Evolutionary conservation across 345 rosid genomes (phyloP), one percentile per base, ranked within the genome.

Genomic region (Aquilaria yunnanensis): DNA sequence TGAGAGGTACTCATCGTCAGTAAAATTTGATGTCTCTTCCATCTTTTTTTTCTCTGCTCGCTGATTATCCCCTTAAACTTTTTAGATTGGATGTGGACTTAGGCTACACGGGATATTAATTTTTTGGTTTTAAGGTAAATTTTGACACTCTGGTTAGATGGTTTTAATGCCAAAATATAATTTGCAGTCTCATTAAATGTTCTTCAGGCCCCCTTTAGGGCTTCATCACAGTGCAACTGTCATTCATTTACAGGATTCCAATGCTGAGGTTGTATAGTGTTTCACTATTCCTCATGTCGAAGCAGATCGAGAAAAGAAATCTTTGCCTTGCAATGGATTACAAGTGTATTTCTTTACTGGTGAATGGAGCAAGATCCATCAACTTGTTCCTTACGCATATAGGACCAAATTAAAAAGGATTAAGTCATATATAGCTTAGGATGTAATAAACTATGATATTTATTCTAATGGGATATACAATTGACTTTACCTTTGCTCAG

Each of bases 21-120:
- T 23, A 23, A 23, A 23, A 23, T 23, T 23, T 23, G 23, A 23
- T 45, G 30, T 13, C 14, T n/a, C 6, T 32, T 11, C 32, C 12
- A 16, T 7, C 14, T 13, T 61, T 51, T 14, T 30, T 31, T 23
- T 72, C 32, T 59, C 23, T 49, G 54, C 30, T 55, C 9, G 16
- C 32, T 71, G 74, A 70, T 47, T 52, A 52, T 60, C 45, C 46
- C 54, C 5, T 51, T 14, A 45, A 60, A 69, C 37, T 67, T 77
- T 77, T 59, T 87, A 88, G 96, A 90, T 94, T 75, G 97, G 99
- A 76, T 90, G 99, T 58, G 97, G 95, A 66, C 96, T 85, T 74
- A 91, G 89, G 31, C 93, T 94, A 70, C 97, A 92, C 9, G 97
- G 85, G 57, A 85, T 90, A 23, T 23, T 23, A 23, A 65, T 85